Conservation (phyloP, 2,329 filamentous ascomycete species). For the Ascochyta lentis region DNA sequence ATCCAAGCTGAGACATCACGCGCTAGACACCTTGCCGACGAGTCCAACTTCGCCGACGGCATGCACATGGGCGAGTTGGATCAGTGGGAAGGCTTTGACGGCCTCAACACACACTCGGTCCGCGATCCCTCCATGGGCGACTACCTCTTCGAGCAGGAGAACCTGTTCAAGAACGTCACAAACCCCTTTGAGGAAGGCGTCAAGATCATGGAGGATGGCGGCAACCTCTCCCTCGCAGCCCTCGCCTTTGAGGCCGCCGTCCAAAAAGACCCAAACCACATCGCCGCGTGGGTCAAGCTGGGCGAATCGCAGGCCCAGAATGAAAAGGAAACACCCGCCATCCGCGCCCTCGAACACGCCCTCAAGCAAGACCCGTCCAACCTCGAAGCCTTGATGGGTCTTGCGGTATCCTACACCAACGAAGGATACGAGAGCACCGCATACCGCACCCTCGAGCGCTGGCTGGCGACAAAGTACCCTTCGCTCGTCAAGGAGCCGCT, state of each 20-base stretch:
- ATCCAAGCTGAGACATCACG: slow-evolving; percentile 78
- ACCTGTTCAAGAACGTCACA: slow-evolving; percentile 79
- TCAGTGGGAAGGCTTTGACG: slow-evolving; percentile 80
- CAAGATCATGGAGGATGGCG: slow-evolving; percentile 90
- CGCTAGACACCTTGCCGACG: slow-evolving; percentile 71
- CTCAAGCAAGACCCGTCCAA: slow-evolving; percentile 88
- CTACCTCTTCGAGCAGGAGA: slow-evolving; percentile 95
- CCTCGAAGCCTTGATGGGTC: slow-evolving; percentile 87
- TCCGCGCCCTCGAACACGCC: slow-evolving; percentile 90
- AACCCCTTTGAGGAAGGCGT: slow-evolving; percentile 94
- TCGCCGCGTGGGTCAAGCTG: slow-evolving; percentile 92
- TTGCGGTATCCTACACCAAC: slow-evolving; percentile 97
- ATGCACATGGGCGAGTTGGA: slow-evolving; percentile 74
- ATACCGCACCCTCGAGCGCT: slow-evolving; percentile 94
- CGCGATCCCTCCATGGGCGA: slow-evolving; percentile 81
- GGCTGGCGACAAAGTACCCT: slow-evolving; percentile 95
- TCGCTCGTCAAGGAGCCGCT: slow-evolving; percentile 75
- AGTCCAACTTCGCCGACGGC: slow-evolving; percentile 68
- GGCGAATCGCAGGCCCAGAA: slow-evolving; percentile 96
- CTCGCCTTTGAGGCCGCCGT: slow-evolving; percentile 95
- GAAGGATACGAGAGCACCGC: slow-evolving; percentile 98
- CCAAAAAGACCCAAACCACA: slow-evolving; percentile 84
- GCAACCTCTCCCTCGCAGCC: slow-evolving; percentile 91
- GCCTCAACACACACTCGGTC: slow-evolving; percentile 69
- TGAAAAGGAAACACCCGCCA: slow-evolving; percentile 96